Base-by-base conservation (phyloP, 2,329 filamentous ascomycete species). In the Aspergillus oerlinghausenensis region DNA sequence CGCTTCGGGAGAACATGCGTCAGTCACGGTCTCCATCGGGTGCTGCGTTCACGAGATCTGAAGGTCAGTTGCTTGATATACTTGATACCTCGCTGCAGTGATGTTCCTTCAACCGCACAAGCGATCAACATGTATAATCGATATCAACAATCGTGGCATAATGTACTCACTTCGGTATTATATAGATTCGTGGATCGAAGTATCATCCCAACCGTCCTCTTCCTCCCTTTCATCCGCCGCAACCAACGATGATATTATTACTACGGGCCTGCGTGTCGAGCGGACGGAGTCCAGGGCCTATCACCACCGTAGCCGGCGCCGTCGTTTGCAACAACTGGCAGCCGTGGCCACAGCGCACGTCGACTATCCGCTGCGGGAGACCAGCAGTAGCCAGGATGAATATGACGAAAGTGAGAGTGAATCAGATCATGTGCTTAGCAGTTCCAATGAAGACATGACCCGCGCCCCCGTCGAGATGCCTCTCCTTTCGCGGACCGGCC, bases 321-420 rank as follows among this genome's bases (percentile, higher is more conserved):
- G 75, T 35, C 71, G 75, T 52, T 71, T 71, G 52, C 65, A 70
- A 56, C 65, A 63, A 48, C 61, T 72, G 40, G 64, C 69, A 47
- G 72, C 63, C 35, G 73, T 71, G 69, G 75, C 67, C 63, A 74
- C 73, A 49, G 70, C 73, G 29, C 70, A 73, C 57, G 67, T 76
- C 52, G 69, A 73, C 55, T 77, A 76, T 55, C 69, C 73, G 7
- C 71, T 70, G 47, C 75, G 77, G 43, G 75, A 82, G 17, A 69
- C 73, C 28, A 77, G 76, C 52, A 95, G 91, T 74, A 96, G 92
- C 67, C 91, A 96, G 71, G 92, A 96, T 65, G 92, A 96, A 76
- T 96, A 95, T 67, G 91, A 96, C 35, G 92, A 96, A 77, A 95
- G 89, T 60, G 92, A 96, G 72, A 96, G 84, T 73, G 92, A 96